Conservation (phyloP, 805 yeast genomes). For the Millerago galiae region DNA sequence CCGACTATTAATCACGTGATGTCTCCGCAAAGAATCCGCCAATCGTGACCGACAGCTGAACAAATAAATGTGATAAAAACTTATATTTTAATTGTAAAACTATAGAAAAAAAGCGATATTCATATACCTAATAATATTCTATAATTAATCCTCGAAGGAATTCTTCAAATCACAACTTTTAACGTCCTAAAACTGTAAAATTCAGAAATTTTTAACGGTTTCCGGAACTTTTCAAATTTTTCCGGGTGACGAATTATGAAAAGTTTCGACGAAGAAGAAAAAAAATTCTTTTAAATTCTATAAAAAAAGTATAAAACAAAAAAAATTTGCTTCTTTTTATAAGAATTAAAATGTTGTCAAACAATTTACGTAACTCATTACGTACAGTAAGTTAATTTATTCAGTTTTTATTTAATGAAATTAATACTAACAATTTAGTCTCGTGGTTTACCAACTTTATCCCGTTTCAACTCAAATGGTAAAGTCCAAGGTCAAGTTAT, state of each 20-base stretch:
- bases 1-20: background rate
- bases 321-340: background rate
- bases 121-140: too few species aligned
- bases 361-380: constrained; percentile 22
- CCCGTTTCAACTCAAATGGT: constrained; percentile 42
- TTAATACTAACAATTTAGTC: constrained; percentile 2
- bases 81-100: too few species aligned
- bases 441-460: constrained; percentile 25
- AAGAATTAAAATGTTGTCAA: constrained; percentile 21
- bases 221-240: constrained; percentile 2
- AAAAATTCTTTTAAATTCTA: constrained; percentile 5
- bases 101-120: too few species aligned
- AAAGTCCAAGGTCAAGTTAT: constrained; percentile 48
- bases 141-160: too few species aligned
- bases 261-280: background rate
- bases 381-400: constrained; percentile 19
- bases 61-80: too few species aligned
- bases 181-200: too few species aligned
- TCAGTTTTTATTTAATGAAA: background rate
- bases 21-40: background rate
- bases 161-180: too few species aligned
- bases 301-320: background rate
- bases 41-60: background rate
- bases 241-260: background rate
- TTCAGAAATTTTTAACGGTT: background rate